Conservation (phyloP, 805 yeast genomes). For the Dipodascopsis uninucleata region DNA sequence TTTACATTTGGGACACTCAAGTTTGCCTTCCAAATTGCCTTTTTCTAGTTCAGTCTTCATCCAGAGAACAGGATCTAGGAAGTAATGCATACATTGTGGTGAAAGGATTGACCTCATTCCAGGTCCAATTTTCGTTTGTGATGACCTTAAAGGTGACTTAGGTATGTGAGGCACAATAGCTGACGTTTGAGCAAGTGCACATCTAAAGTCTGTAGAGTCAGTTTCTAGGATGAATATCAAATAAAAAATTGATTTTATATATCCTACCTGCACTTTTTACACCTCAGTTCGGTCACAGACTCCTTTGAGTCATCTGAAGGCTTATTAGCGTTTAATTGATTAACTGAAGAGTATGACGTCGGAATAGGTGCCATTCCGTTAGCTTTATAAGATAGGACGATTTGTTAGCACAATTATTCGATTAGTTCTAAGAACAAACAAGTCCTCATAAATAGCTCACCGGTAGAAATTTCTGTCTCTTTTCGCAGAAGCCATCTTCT, state of each 20-base stretch:
- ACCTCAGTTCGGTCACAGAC: conserved; percentile 46
- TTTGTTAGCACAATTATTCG: too few species aligned
- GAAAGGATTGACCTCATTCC: conserved; percentile 28
- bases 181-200: conserved; percentile 53
- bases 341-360: conserved; percentile 45
- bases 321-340: conserved; percentile 14
- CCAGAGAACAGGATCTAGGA: conserved; percentile 87
- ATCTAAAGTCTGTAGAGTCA: conserved; percentile 47
- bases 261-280: conserved; percentile 72
- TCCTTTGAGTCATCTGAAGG: background rate
- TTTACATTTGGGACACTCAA: conserved; percentile 77
- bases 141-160: conserved; percentile 7
- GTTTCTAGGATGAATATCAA: background rate
- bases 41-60: conserved; percentile 75
- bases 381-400: too few species aligned
- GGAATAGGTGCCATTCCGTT: conserved; percentile 30
- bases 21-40: conserved; percentile 81
- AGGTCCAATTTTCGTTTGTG: conserved; percentile 16
- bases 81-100: conserved; percentile 70
- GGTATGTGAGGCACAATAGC: conserved; percentile 57
- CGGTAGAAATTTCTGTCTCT: conserved; percentile 35
- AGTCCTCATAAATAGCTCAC: conserved; percentile 17
- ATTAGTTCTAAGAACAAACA: background rate
- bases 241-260: too few species aligned
- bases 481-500: conserved; percentile 41